A percentile compares a stretch with the other conserved stretches of the same genome.
Conservation (phyloP, 805 yeast genomes). For the Candida anglica region DNA sequence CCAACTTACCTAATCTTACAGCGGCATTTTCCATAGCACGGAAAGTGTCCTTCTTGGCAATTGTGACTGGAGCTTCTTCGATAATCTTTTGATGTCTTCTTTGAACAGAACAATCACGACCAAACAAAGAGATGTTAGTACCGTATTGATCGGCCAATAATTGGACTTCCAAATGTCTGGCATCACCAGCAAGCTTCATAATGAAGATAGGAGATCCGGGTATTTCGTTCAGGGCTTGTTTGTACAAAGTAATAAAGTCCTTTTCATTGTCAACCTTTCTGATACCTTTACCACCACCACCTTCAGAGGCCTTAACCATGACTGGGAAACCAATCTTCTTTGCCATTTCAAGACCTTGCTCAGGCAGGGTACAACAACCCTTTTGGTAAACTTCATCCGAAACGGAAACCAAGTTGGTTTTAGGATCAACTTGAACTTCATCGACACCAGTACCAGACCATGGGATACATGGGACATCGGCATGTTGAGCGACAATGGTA, state of each 20-base stretch:
- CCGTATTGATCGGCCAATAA: slow-evolving; percentile 97
- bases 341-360: slow-evolving; percentile 86
- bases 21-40: slow-evolving; percentile 95
- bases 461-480: slow-evolving; percentile 96
- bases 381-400: slow-evolving; percentile 75
- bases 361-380: slow-evolving; percentile 86
- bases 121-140: slow-evolving; percentile 93
- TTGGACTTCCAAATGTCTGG: slow-evolving; percentile 98
- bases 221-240: slow-evolving; percentile 94
- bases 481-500: slow-evolving; percentile 98
- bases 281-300: slow-evolving; percentile 99
- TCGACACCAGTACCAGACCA: slow-evolving; percentile 99
- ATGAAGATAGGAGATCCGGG: slow-evolving; percentile 99
- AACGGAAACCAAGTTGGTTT: slow-evolving; percentile 82
- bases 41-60: slow-evolving; percentile 85
- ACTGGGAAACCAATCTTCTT: slow-evolving; percentile 92
- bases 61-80: slow-evolving; percentile 98
- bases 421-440: slow-evolving; percentile 64
- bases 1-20: slow-evolving; percentile 91
- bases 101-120: slow-evolving; percentile 99
- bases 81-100: slow-evolving; percentile 99
- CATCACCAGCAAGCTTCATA: slow-evolving; percentile 95
- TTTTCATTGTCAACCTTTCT: slow-evolving; percentile 88
- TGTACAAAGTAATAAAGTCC: slow-evolving; percentile 71
- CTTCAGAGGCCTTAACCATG: slow-evolving; percentile 99